Percentiles rank a stretch among this genome's conserved stretches.
These are phyloP conservation scores for Phytopythium vexans DNA, from an alignment of 352 stramenopile genomes.

Conservation along the genomic window DNA sequence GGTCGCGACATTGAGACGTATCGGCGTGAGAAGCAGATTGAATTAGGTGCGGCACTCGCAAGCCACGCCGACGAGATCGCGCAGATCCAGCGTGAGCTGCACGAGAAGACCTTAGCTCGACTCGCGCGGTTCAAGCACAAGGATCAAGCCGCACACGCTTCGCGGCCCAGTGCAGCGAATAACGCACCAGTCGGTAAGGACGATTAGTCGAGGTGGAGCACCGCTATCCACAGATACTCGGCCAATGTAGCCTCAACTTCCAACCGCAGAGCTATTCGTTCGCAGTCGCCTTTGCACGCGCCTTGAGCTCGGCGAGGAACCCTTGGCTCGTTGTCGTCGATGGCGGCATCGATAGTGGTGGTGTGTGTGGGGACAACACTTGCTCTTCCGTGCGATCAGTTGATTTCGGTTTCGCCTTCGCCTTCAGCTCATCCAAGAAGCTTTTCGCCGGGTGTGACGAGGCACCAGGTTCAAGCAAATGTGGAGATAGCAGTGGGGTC, in stretches of 20 bases:
- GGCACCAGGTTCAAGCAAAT: background rate
- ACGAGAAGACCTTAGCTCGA: slow-evolving; percentile 55
- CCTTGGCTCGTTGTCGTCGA: slow-evolving; percentile 3
- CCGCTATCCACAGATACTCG: no score
- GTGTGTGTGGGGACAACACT: background rate
- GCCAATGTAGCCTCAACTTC: no score
- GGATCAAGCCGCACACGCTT: slow-evolving; percentile 4
- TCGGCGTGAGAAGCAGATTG: slow-evolving; percentile 34
- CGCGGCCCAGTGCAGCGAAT: background rate
- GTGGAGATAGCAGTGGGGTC: background rate
- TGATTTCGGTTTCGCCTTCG: slow-evolving; percentile 13
- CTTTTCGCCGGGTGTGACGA: slow-evolving; percentile 7
- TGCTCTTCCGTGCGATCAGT: background rate
- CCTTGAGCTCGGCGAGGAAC: slow-evolving; percentile 39
- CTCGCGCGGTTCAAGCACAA: slow-evolving; percentile 33
- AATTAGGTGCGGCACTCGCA: slow-evolving; percentile 37
- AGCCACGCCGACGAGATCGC: slow-evolving; percentile 42
- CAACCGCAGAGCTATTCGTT: background rate
- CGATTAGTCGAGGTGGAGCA: background rate
- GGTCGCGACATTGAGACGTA: slow-evolving; percentile 28
- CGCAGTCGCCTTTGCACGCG: slow-evolving; percentile 8
- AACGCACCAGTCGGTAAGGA: background rate
- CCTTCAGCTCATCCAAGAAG: slow-evolving; percentile 58
- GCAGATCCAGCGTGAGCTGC: slow-evolving; percentile 45
- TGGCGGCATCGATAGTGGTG: background rate